A percentile compares a stretch with the other conserved stretches of the same genome.
Evolutionary conservation across 768 basidiomycete genomes (phyloP).

Genomic region (Tulasnella sp.): DNA sequence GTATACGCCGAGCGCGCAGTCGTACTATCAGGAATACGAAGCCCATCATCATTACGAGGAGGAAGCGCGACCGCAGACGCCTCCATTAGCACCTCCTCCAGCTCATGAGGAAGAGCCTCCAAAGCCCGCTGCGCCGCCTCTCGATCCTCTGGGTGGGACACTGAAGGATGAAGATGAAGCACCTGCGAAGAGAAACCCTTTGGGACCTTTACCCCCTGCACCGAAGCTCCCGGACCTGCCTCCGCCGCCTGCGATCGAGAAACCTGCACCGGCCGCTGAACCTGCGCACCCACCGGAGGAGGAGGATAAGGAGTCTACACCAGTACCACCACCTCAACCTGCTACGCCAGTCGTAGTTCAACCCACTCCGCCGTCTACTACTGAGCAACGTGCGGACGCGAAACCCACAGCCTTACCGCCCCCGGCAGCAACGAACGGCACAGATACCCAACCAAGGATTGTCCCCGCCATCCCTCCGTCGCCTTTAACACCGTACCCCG

Average conservation of each 20-base stretch:
- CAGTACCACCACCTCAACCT: neutral
- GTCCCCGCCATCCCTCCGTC: neutral
- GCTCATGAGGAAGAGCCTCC: neutral
- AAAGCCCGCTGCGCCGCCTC: neutral
- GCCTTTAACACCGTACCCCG: slow-evolving; percentile 1
- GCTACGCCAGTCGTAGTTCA: neutral
- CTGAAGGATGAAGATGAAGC: neutral
- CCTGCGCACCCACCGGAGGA: neutral
- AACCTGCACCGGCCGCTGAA: neutral
- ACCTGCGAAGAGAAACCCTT: neutral
- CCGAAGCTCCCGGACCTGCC: neutral
- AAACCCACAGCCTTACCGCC: neutral
- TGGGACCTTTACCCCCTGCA: neutral
- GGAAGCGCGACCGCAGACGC: neutral
- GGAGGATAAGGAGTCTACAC: neutral
- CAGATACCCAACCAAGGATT: neutral
- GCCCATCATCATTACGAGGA: neutral
- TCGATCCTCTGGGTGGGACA: neutral
- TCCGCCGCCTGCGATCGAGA: neutral
- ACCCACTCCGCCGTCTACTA: neutral
- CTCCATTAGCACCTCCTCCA: neutral
- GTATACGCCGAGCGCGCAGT: neutral
- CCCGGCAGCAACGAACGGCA: neutral
- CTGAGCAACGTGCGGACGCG: neutral
- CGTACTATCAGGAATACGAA: neutral